phyloP scores from a whole-genome alignment of 78 protist genomes.

The Planoprotostelium fungivorum region DNA sequence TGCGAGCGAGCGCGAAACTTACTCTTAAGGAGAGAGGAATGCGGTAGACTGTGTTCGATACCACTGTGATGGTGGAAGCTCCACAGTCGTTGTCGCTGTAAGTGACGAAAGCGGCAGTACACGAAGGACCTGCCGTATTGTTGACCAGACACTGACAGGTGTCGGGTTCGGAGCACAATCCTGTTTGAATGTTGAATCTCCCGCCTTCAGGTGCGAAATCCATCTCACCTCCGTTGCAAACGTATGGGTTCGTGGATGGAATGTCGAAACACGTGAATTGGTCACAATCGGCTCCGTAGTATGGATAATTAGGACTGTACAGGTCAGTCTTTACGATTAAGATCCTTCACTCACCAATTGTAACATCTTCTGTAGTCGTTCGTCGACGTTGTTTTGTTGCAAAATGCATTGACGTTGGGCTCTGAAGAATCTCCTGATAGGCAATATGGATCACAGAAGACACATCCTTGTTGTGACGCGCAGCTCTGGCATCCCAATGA shows the following conservation, averaged over 20 bases:
- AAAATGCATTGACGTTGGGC: background rate
- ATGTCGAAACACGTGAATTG: background rate
- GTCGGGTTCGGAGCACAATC: background rate
- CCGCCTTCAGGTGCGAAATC: background rate
- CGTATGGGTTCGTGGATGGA: background rate
- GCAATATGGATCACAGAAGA: background rate
- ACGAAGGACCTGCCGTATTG: background rate
- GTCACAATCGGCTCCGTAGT: background rate
- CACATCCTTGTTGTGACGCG: background rate
- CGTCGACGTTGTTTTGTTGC: background rate
- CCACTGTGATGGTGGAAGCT: too few species aligned
- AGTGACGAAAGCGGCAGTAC: background rate
- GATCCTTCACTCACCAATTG: background rate
- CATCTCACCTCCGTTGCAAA: background rate
- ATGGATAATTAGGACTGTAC: background rate
- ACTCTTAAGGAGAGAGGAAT: background rate
- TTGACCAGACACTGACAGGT: background rate
- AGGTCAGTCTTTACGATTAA: background rate
- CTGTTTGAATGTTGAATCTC: background rate
- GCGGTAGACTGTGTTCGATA: too few species aligned
- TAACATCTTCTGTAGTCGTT: background rate
- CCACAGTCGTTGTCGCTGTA: background rate
- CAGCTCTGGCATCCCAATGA: background rate
- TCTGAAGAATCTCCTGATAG: background rate
- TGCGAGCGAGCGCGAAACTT: background rate